Conservation (phyloP, 805 yeast species). For the Schwanniomyces polymorphus region DNA sequence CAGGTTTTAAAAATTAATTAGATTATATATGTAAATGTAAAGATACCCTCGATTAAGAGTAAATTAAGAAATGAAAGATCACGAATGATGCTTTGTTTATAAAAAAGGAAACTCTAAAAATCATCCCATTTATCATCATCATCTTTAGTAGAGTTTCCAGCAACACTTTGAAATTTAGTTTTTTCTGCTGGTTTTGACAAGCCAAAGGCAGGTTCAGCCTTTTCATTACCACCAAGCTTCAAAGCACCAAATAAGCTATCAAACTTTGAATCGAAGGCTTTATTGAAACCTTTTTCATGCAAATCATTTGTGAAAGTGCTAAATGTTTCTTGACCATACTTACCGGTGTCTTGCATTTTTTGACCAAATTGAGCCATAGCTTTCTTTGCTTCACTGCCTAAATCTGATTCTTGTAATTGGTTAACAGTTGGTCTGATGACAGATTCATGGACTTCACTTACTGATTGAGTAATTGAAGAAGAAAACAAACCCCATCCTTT, state of each 20-base stretch:
- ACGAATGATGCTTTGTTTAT: background rate
- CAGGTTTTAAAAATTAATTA: background rate
- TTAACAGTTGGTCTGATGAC: slow-evolving; percentile 91
- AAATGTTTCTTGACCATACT: slow-evolving; percentile 69
- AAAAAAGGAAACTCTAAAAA: slow-evolving; percentile 33
- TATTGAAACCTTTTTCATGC: slow-evolving; percentile 39
- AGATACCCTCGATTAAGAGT: background rate
- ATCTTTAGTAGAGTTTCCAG: slow-evolving; percentile 36
- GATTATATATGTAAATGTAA: background rate
- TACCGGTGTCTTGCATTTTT: slow-evolving; percentile 85
- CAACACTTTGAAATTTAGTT: slow-evolving; percentile 56
- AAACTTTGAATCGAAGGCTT: slow-evolving; percentile 47
- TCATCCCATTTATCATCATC: slow-evolving; percentile 67
- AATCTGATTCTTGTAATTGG: slow-evolving; percentile 73
- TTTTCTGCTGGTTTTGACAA: slow-evolving; percentile 54
- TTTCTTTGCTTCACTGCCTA: slow-evolving; percentile 76
- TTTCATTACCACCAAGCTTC: slow-evolving; percentile 34
- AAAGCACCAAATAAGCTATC: slow-evolving; percentile 59
- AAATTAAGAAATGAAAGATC: background rate
- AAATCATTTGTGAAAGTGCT: slow-evolving; percentile 52
- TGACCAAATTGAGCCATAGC: slow-evolving; percentile 98
- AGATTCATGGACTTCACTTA: slow-evolving; percentile 79
- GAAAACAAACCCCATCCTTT: slow-evolving; percentile 96
- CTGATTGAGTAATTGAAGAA: slow-evolving; percentile 78
- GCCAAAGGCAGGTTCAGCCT: slow-evolving; percentile 69